Conservation (phyloP, 2,329 filamentous ascomycete genomes). For the Pseudogymnoascus sp. region DNA sequence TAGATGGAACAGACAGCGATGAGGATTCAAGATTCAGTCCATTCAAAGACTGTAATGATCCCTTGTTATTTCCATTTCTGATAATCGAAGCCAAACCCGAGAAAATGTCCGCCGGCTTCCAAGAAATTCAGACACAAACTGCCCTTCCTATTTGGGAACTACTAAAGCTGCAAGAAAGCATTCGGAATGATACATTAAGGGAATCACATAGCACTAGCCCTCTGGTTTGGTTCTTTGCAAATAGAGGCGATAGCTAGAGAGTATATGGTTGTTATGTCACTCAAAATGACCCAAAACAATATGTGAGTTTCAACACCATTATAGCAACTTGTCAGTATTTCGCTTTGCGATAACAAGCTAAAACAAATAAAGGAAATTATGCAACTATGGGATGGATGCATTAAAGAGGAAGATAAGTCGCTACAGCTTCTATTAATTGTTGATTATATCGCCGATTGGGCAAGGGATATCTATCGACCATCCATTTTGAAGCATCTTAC, state of each 20-base stretch:
- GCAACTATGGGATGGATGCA: slow-evolving; percentile 20
- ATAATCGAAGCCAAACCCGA: slow-evolving; percentile 23
- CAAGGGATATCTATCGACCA: slow-evolving; percentile 23
- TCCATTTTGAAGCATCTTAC: slow-evolving; percentile 4
- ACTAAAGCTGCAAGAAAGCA: slow-evolving; percentile 19
- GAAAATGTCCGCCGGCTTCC: slow-evolving; percentile 14
- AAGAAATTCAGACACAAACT: slow-evolving; percentile 18
- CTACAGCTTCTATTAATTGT: slow-evolving; percentile 26
- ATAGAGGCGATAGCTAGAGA: neutral
- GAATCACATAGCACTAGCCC: neutral
- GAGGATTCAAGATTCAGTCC: neutral
- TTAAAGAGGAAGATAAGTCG: slow-evolving; percentile 18
- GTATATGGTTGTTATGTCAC: neutral
- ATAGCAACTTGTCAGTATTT: neutral
- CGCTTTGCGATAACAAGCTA: neutral
- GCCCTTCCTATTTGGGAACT: slow-evolving; percentile 21
- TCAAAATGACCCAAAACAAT: neutral
- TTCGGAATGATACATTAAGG: neutral
- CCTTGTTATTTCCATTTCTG: slow-evolving; percentile 21
- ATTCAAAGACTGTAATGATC: slow-evolving; percentile 12
- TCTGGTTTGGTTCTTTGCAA: neutral
- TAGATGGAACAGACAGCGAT: neutral
- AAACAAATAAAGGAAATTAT: slow-evolving; percentile 12
- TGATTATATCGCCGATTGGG: slow-evolving; percentile 28
- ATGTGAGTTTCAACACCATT: neutral